Evolutionary conservation across 768 basidiomycete genomes (phyloP), one percentile per base, ranked within the genome.

Genomic region (Thelephora aurantiotincta): DNA sequence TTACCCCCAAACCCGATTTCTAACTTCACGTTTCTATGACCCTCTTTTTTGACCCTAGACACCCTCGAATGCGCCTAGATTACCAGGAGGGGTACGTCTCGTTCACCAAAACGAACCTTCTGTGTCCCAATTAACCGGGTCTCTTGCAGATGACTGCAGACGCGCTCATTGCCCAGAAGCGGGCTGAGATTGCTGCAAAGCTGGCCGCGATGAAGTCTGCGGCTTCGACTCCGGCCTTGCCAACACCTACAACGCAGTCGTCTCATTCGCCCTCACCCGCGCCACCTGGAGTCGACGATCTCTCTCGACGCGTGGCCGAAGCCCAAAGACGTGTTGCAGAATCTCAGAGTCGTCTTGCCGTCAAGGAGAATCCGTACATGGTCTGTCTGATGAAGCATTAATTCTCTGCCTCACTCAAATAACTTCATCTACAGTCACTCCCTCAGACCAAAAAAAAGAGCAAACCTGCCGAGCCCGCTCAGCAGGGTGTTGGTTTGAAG

Each of bases 291-390:
- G 61, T 72, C 22, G 81, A 83, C 50, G 85, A 88, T 51, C 60
- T 90, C 5, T 68, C 77, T 0, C 75, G 78, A 6, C 70, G 75
- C 50, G 77, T 96, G 0, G 85, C 83, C 6, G 94, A 96, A 51
- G 88, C 91, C 11, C 89, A 85, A 62, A 73, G 80, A 34, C 75
- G 84, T 46, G 88, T 94, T 0, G 80, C 84, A 0, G 85, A 87
- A 37, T 82, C 88, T 33, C 83, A 85, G 58, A 84, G 71, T 48
- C 82, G 81, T 54, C 71, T 80, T 16, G 76, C 80, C 0, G 66
- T 81, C 26, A 84, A 82, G 52, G 82, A 82, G 49, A 94, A 91
- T 52, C 90, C 89, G 0, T 93, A 94, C 68, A 80, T 91, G 75
- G 89, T 83, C 30, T 41, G 75, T 63, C n/a, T 1, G 26, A 23